Conservation (phyloP, 108 stramenopile genomes). For the Skeletonema menzelii region DNA sequence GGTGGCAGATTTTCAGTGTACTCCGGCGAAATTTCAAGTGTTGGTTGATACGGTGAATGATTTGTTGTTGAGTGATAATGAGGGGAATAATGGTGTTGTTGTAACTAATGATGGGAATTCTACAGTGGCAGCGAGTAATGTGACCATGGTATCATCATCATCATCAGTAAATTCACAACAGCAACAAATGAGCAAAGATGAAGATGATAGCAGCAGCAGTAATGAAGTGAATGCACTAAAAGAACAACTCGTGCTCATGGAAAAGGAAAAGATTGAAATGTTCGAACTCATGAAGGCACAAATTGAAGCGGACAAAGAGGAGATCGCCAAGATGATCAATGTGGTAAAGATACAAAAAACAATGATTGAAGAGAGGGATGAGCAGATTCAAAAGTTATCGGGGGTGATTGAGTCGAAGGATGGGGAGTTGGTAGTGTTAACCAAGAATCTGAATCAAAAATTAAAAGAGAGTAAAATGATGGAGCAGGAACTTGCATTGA, state of each 20-base stretch:
- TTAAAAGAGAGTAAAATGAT: not conserved
- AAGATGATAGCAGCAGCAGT: not conserved
- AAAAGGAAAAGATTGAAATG: constrained; percentile 15
- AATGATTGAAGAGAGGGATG: constrained; percentile 12
- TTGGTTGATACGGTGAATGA: constrained; percentile 39
- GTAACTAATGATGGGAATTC: not conserved
- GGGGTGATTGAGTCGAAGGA: constrained; percentile 2
- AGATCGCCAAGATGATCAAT: constrained; percentile 5
- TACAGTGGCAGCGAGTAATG: not conserved
- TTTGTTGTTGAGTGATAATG: constrained; percentile 30
- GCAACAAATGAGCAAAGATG: not conserved
- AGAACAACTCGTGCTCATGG: not conserved
- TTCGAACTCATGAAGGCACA: constrained; percentile 22
- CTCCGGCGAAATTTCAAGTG: constrained; percentile 28
- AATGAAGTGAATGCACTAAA: constrained; percentile 4
- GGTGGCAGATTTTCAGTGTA: constrained; percentile 38
- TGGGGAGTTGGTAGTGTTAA: constrained; percentile 2
- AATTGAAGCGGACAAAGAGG: constrained; percentile 13
- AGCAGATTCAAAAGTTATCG: constrained; percentile 16
- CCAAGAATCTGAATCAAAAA: not conserved
- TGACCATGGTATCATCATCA: not conserved
- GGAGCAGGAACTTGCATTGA: not conserved
- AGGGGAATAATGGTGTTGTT: not conserved
- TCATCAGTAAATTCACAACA: not conserved
- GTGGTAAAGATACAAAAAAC: constrained; percentile 8